These are phyloP conservation scores for Alternaria gaisen DNA, from an alignment of 2,329 filamentous ascomycete species.

Conservation along the genomic window DNA sequence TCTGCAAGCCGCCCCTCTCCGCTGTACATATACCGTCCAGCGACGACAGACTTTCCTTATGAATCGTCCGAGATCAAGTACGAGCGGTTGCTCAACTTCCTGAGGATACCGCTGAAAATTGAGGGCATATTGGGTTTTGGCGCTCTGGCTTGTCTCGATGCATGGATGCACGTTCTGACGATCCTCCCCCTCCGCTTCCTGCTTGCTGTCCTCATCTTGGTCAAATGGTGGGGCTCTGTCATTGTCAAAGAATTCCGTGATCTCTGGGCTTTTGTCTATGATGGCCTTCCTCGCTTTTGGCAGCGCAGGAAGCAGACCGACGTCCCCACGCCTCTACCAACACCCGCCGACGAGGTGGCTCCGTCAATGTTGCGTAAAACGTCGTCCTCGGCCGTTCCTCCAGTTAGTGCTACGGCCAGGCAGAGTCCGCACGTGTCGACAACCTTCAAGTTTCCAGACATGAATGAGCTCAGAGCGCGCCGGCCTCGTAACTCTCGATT, in stretches of 20 bases:
- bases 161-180: slow-evolving; percentile 96
- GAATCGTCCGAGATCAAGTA: slow-evolving; percentile 94
- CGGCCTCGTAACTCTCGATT: slow-evolving; percentile 45
- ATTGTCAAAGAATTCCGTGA: slow-evolving; percentile 75
- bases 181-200: slow-evolving; percentile 90
- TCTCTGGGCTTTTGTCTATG: slow-evolving; percentile 79
- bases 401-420: slow-evolving; percentile 28
- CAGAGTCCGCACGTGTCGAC: slow-evolving; percentile 34
- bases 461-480: slow-evolving; percentile 40
- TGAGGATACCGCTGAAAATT: slow-evolving; percentile 80
- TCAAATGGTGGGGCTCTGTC: slow-evolving; percentile 80
- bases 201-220: slow-evolving; percentile 78
- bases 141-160: slow-evolving; percentile 87
- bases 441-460: slow-evolving; percentile 40
- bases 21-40: slow-evolving; percentile 69
- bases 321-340: slow-evolving; percentile 34
- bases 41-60: slow-evolving; percentile 73
- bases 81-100: slow-evolving; percentile 87
- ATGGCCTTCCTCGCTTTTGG: slow-evolving; percentile 83
- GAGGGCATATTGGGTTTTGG: slow-evolving; percentile 90
- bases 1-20: slow-evolving; percentile 68
- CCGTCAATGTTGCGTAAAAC: slow-evolving; percentile 37
- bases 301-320: slow-evolving; percentile 61
- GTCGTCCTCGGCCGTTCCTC: slow-evolving; percentile 30
- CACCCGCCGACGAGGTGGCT: slow-evolving; percentile 40